These are phyloP conservation scores for Dalbergia cochinchinensis DNA, from an alignment of 306 rosid genomes.

Conservation along the genomic window DNA sequence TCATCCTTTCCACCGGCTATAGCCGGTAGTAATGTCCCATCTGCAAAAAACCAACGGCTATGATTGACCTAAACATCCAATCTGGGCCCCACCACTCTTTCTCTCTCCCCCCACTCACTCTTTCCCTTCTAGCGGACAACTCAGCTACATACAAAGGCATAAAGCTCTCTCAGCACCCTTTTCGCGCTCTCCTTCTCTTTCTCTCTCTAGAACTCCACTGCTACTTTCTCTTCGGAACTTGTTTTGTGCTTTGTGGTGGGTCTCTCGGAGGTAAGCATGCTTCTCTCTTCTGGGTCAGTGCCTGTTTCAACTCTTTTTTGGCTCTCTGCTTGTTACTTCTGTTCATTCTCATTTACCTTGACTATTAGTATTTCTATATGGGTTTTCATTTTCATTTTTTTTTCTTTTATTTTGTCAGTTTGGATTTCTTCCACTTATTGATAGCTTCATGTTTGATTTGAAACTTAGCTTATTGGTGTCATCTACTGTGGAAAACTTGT, in stretches of 20 bases:
- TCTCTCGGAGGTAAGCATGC: constrained; percentile 35
- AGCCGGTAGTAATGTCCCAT: constrained; percentile 11
- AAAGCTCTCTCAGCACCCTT: background rate
- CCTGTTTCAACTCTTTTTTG: background rate
- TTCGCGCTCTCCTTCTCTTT: constrained; percentile 24
- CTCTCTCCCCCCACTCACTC: no score
- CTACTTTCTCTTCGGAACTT: constrained; percentile 16
- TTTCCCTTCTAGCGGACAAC: background rate
- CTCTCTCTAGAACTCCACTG: constrained; percentile 18
- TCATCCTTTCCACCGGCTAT: constrained; percentile 40
- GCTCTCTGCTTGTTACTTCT: background rate
- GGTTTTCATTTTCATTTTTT: background rate
- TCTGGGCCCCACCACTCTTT: constrained; percentile 15
- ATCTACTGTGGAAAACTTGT: background rate
- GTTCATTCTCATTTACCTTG: constrained; percentile 13
- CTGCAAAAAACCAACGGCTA: constrained; percentile 44
- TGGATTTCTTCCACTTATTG: background rate
- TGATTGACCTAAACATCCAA: background rate
- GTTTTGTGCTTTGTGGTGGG: constrained; percentile 31
- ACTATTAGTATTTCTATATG: background rate
- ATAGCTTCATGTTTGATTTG: constrained; percentile 5
- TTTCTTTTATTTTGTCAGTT: background rate
- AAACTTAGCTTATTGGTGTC: background rate
- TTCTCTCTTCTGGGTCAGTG: constrained; percentile 22
- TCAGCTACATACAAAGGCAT: background rate